A percentile compares a stretch with the other conserved stretches of the same genome.
These are phyloP conservation scores for Vinca minor DNA, from an alignment of 257 asterid genomes.

Conservation along the genomic window DNA sequence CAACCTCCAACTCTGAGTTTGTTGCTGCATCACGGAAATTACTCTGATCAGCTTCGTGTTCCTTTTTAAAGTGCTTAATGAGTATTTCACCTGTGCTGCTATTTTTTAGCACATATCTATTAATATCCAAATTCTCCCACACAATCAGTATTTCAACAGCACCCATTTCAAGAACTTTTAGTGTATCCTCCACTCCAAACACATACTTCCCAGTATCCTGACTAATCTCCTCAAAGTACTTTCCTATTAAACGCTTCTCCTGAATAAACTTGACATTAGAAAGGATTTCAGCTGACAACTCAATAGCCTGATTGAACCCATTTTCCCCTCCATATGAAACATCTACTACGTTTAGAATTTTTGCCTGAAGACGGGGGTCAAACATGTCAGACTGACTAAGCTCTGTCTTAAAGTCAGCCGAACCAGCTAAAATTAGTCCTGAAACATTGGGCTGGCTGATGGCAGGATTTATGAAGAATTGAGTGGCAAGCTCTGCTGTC, in stretches of 20 bases:
- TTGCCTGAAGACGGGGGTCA: constrained; percentile 50
- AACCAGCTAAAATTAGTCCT: constrained; percentile 56
- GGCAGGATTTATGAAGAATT: constrained; percentile 41
- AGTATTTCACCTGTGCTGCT: constrained; percentile 27
- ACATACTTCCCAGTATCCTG: constrained; percentile 55
- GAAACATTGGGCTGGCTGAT: constrained; percentile 54
- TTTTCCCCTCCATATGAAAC: constrained; percentile 60
- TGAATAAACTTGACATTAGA: constrained; percentile 52
- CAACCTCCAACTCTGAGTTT: constrained; percentile 44
- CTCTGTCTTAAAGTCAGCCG: constrained; percentile 56
- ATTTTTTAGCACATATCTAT: constrained; percentile 35
- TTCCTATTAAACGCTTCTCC: constrained; percentile 48
- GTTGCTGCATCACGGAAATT: constrained; percentile 37
- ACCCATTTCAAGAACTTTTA: constrained; percentile 57
- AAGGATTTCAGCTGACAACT: constrained; percentile 44
- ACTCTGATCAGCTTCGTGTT: constrained; percentile 39
- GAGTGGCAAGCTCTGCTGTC: constrained; percentile 55
- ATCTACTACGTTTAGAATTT: constrained; percentile 48
- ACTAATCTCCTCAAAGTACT: constrained; percentile 54
- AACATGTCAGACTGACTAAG: constrained; percentile 62
- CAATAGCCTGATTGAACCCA: constrained; percentile 58
- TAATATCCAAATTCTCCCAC: constrained; percentile 54
- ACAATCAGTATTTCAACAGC: constrained; percentile 56
- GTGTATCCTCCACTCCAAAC: constrained; percentile 48
- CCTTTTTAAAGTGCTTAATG: constrained; percentile 46